Percentiles rank a stretch among this genome's conserved stretches.
These are phyloP conservation scores for Adiantum capillusveneris DNA, from an alignment of 75 land plant species.

Conservation along the genomic window DNA sequence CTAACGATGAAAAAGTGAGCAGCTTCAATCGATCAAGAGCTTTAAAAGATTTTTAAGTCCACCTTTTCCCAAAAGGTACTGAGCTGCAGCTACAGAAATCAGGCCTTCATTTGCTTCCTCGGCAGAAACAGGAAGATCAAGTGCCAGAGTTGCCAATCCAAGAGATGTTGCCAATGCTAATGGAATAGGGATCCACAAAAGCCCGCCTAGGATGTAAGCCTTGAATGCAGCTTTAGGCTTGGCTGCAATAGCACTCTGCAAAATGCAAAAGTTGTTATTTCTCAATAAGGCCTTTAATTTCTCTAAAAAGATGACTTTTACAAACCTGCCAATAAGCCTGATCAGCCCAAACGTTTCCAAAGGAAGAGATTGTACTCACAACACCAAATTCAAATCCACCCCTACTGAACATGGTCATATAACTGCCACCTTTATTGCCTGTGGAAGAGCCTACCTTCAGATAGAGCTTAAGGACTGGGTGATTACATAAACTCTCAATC, in stretches of 20 bases:
- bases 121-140: slow-evolving; percentile 1
- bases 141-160: slow-evolving; percentile 1
- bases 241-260: slow-evolving; percentile 6
- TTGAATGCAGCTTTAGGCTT: slow-evolving; percentile 5
- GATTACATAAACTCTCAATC: neutral
- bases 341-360: slow-evolving; percentile 4
- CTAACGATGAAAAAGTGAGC: too few relatives aligned
- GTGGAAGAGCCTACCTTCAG: neutral
- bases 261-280: too few relatives aligned
- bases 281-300: too few relatives aligned
- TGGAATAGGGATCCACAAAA: slow-evolving; percentile 4
- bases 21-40: too few relatives aligned
- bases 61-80: slow-evolving; percentile 4
- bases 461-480: neutral
- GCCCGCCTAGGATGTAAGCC: neutral
- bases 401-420: slow-evolving; percentile 4
- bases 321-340: slow-evolving; percentile 5
- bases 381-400: neutral
- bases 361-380: neutral
- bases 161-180: slow-evolving; percentile 3
- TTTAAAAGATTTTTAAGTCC: neutral
- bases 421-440: slow-evolving; percentile 1
- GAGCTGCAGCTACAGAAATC: slow-evolving; percentile 5
- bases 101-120: neutral
- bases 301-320: too few relatives aligned